phyloP scores from a whole-genome alignment of 176 grass and related monocot genomes.

The Guadua angustifolia region DNA sequence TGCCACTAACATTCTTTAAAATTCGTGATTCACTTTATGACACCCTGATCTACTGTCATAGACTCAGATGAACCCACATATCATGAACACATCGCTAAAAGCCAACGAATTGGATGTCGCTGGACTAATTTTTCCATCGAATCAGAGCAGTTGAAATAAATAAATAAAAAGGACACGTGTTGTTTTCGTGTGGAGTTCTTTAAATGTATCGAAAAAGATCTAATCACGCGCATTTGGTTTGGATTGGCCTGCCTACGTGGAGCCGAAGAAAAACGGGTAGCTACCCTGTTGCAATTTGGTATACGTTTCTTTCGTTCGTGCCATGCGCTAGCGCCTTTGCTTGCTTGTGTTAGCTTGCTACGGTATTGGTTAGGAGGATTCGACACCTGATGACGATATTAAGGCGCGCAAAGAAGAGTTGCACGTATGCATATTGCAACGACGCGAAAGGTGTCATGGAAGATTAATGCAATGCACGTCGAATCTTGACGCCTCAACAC shows the following conservation, averaged over 20 bases:
- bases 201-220: background rate
- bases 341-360: background rate
- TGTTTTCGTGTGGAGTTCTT: slow-evolving; percentile 6
- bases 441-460: background rate
- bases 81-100: no score
- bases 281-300: background rate
- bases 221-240: background rate
- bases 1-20: no score
- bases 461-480: background rate
- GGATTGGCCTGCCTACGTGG: slow-evolving; percentile 45
- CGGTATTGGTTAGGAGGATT: background rate
- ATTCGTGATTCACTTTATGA: no score
- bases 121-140: no score
- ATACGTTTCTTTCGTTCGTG: background rate
- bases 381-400: background rate
- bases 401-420: background rate
- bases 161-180: background rate
- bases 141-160: background rate
- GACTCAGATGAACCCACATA: no score
- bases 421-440: background rate
- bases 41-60: no score
- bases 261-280: background rate
- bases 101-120: no score
- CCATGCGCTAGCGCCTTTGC: no score
- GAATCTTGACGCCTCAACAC: background rate